Evolutionary conservation across 805 yeast genomes (phyloP), one percentile per base, ranked within the genome.

Genomic region (Komagataella pseudopastoris): DNA sequence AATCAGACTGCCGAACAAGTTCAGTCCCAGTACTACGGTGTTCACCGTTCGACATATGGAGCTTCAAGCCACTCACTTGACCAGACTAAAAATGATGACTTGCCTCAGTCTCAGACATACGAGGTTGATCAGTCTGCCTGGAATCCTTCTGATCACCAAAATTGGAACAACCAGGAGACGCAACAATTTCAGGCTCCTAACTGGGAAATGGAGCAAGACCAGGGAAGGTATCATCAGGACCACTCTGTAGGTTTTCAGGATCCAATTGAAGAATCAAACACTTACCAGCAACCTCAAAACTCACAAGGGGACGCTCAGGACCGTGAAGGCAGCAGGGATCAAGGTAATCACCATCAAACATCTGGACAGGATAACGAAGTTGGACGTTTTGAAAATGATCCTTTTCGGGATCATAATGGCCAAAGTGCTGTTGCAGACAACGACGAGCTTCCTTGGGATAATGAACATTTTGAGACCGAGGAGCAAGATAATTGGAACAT

Each of bases 401-500:
- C 39, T 10, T 10, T 10, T 6, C 14, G 39, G 39, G 39, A 30
- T 30, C 6, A 12, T 30, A 14, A 8, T 14, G 10, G 45, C 2
- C 16, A 22, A 44, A 36, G 48, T 12, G 22, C 20, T 2, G 49
- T 57, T 43, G 57, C 51, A 12, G 55, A 53, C 17, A 63, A 60
- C 43, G 61, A 53, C 6, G 59, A 55, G 43, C 56, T 61, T 44
- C 54, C 63, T 50, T 59, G 56, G 12, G 59, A 54, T 18, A 50
- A 45, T 3, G 52, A 45, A 6, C 17, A 48, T 6, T 45, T 46
- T 6, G 52, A 43, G 39, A 48, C 45, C 46, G 50, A 51, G 51
- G 54, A 54, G 6, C 39, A 10, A 30, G 39, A 30, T 30, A 14
- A 30, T 30, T 30, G 39, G 39, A 14, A 30, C 14, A 30, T 5